Percentiles rank a stretch among this genome's conserved stretches.
These are phyloP conservation scores for Penicillium sp. DNA, from an alignment of 2,329 filamentous ascomycete species.

Conservation along the genomic window DNA sequence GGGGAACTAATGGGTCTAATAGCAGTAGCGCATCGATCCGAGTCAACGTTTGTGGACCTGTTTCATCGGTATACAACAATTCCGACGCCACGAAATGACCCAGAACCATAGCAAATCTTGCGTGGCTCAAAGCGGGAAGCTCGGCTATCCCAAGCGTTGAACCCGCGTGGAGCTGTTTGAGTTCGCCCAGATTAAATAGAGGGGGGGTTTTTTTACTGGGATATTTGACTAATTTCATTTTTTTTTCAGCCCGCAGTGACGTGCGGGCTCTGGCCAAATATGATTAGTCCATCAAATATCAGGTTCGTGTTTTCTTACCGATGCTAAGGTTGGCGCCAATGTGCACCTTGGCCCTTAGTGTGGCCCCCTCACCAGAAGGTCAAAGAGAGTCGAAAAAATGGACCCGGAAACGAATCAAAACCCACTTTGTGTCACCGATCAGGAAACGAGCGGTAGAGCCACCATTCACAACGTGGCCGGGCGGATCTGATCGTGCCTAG, in stretches of 20 bases:
- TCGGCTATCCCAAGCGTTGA: slow-evolving; percentile 25
- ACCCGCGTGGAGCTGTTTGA: slow-evolving; percentile 16
- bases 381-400: background rate
- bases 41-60: slow-evolving; percentile 12
- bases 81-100: slow-evolving; percentile 15
- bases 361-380: background rate
- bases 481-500: slow-evolving; percentile 31
- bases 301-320: background rate
- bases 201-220: background rate
- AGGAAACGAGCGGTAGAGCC: slow-evolving; percentile 27
- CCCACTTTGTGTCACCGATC: slow-evolving; percentile 15
- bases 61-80: slow-evolving; percentile 10
- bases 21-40: slow-evolving; percentile 7
- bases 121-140: slow-evolving; percentile 19
- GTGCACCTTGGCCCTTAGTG: slow-evolving; percentile 4
- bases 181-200: background rate
- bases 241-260: background rate
- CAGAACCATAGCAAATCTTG: slow-evolving; percentile 9
- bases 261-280: slow-evolving; percentile 8
- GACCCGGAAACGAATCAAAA: slow-evolving; percentile 8
- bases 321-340: slow-evolving; percentile 10
- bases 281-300: slow-evolving; percentile 13
- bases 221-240: background rate
- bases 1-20: slow-evolving; percentile 7
- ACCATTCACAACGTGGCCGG: slow-evolving; percentile 31